Percentiles rank a stretch among this genome's conserved stretches.
phyloP scores from a whole-genome alignment of 805 yeast species.

The Ogataea minuta region DNA sequence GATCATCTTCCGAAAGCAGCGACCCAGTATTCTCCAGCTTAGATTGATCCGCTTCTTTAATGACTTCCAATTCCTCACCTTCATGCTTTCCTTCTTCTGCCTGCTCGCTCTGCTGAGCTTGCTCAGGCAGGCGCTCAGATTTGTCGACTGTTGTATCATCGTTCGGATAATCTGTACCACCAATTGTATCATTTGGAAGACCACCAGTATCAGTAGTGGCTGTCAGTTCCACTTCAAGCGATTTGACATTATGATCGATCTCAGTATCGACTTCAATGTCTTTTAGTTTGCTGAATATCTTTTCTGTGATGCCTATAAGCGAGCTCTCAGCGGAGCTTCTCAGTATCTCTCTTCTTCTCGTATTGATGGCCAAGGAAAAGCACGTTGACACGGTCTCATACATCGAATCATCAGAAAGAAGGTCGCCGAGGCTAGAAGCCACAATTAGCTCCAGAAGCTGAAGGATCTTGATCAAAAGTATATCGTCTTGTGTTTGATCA shows the following conservation, averaged over 20 bases:
- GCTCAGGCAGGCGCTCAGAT: conserved; percentile 1
- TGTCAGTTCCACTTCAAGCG: conserved; percentile 25
- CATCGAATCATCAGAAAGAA: conserved; percentile 77
- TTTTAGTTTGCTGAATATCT: conserved; percentile 61
- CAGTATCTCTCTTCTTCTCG: conserved; percentile 84
- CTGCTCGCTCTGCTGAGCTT: conserved; percentile 4
- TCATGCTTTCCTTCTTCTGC: conserved; percentile 2
- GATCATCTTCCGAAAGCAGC: conserved; percentile 29
- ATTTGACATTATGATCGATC: conserved; percentile 32
- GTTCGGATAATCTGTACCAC: conserved; percentile 38
- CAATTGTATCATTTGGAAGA: conserved; percentile 59
- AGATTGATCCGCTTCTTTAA: no score
- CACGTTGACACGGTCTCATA: conserved; percentile 91
- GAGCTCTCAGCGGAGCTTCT: conserved; percentile 87
- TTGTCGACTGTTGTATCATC: conserved; percentile 2
- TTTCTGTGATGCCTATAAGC: conserved; percentile 63
- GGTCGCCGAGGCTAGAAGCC: conserved; percentile 57
- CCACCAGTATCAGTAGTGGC: conserved; percentile 27
- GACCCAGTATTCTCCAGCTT: not conserved
- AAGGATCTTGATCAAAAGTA: conserved; percentile 80
- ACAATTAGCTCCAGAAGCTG: conserved; percentile 68
- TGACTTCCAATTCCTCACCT: not conserved
- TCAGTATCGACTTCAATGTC: conserved; percentile 41
- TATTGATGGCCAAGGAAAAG: conserved; percentile 86
- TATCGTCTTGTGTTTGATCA: conserved; percentile 89